Evolutionary conservation across 116 monocot species (phyloP), one percentile per base, ranked within the genome.

Genomic region (Posidonia oceanica): DNA sequence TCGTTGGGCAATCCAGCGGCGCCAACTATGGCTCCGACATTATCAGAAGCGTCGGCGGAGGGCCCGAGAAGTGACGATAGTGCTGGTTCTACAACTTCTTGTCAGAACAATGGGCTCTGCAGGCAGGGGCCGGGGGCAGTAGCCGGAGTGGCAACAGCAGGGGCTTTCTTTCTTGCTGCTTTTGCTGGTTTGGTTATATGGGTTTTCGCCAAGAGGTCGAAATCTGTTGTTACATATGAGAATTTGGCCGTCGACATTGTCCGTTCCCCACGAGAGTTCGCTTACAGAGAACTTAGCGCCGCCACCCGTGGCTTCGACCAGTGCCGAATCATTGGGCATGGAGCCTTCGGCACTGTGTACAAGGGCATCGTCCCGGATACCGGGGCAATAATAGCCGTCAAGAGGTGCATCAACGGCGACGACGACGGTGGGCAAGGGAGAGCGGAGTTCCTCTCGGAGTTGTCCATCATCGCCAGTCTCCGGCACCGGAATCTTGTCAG

Each of bases 321-420:
- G 22, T 65, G 80, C 3, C 67, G 89, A 36, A 80, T 97, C 66
- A 91, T 97, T 52, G 97, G 97, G 20, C 83, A 89, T 56, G 97
- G 97, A 14, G 97, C 97, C 3, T 89, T 97, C 70, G 97, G 97
- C 3, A 92, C 89, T 0, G 97, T 97, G 29, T 97, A 97, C 87
- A 91, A 91, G 57, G 97, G 97, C 16, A 85, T 97, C 66, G 63
- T 89, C 56, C 83, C 81, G 4, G 92, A 82, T 48, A 88, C 84
- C 41, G 92, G 87, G 0, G 76, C 85, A 61, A 74, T 91, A 38
- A 89, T 92, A 60, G 97, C 92, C 37, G 87, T 92, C 14, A 91
- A 92, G 68, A 65, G 89, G n/a, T 92, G 89, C 85, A 83, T 85
- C 61, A 80, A 76, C 64, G 79, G 68, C 15, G 67, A 63, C 48